Evolutionary conservation across 495 filamentous ascomycete genomes (phyloP).

Genomic region (Neurospora sp.): DNA sequence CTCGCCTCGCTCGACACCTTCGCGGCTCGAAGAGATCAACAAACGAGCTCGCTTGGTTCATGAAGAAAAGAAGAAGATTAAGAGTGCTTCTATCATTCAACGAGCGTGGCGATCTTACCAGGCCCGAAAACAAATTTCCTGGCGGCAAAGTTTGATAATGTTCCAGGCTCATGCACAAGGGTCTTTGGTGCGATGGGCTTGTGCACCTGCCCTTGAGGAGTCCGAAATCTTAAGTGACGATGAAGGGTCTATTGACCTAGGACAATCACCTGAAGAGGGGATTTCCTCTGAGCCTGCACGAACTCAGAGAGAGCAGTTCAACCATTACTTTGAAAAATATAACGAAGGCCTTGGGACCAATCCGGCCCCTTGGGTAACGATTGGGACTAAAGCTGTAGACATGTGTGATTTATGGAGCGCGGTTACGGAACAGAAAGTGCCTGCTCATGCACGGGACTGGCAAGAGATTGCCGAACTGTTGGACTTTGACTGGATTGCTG

Average conservation of each 20-base stretch:
- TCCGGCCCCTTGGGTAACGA: conserved; percentile 12
- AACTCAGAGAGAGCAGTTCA: conserved; percentile 13
- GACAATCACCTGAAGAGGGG: not conserved
- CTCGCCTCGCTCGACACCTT: not conserved
- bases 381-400: conserved; percentile 16
- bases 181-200: not conserved
- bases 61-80: not conserved
- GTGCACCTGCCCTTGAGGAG: not conserved
- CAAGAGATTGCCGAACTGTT: conserved; percentile 26
- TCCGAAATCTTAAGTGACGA: not conserved
- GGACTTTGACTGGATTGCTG: conserved; percentile 27
- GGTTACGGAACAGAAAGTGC: conserved; percentile 17
- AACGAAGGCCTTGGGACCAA: not conserved
- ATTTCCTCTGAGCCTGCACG: not conserved
- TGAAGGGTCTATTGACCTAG: not conserved
- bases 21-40: not conserved
- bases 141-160: not conserved
- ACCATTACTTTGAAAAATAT: conserved; percentile 15
- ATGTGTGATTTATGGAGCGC: conserved; percentile 30
- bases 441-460: conserved; percentile 24
- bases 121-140: not conserved
- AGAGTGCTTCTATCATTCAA: not conserved
- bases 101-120: not conserved
- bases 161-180: not conserved
- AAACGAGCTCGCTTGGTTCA: not conserved